Evolutionary conservation across 495 filamentous ascomycete species (phyloP), one percentile per base, ranked within the genome.

Genomic region (Aspergillus sparsus): DNA sequence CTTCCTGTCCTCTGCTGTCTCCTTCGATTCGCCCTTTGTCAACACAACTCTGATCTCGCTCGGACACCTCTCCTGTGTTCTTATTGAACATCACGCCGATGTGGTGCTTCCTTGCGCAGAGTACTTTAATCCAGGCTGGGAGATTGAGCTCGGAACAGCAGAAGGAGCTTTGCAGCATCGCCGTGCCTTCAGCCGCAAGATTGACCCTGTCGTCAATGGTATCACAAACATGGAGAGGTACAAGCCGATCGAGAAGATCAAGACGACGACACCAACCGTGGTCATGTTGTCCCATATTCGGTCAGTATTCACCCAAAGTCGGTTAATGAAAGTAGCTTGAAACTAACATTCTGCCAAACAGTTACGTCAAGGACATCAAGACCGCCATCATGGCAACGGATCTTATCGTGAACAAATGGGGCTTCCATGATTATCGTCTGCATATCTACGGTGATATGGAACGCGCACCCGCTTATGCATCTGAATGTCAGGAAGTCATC

Each of bases 111-210:
- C 85, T 7, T 88, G 85, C 71, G 82, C 83, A 0, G 79, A 84
- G 52, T 83, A 84, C 70, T 88, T 87, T 70, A 88, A 88, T 55
- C 85, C 85, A 8, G 82, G 81, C n/a, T 88, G 85, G 85, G 85
- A 88, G 63, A 73, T 82, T 6, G 85, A 87, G 62, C 82, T 86
- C 32, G 85, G 85, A 33, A 85, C 81, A 4, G 77, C 78, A 56
- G 74, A 83, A 62, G 83, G 83, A 41, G 69, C 71, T 0, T 68
- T 87, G 32, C 77, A 80, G 45, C 85, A 87, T 64, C 80, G 82
- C 18, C 80, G 79, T 49, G 74, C 70, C 3, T 88, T 87, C 66
- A 66, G 64, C 9, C 74, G 85, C 34, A 87, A 87, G 68, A 80
- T 88, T 18, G 85, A 88, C 61, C 84, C 85, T 1, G 83, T 88